phyloP scores from a whole-genome alignment of 2,329 filamentous ascomycete species.

The Colletotrichum caudatum region DNA sequence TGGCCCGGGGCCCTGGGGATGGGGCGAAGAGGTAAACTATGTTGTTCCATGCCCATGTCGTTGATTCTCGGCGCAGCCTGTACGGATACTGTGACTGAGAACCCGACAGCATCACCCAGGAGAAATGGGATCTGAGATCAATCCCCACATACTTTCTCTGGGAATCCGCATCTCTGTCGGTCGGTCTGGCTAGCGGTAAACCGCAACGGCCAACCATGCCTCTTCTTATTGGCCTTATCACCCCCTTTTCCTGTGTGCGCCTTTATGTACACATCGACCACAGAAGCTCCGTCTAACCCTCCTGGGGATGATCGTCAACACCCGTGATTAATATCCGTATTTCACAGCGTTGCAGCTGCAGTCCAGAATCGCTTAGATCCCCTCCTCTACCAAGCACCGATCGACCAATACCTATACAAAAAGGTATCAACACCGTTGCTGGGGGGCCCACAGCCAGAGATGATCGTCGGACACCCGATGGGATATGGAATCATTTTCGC shows the following conservation, averaged over 20 bases:
- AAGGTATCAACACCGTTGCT: not conserved
- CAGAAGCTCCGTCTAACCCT: constrained; percentile 16
- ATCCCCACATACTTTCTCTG: constrained; percentile 22
- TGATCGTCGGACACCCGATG: constrained; percentile 22
- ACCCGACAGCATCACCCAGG: constrained; percentile 1
- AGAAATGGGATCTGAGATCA: constrained; percentile 31
- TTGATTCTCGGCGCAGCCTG: constrained; percentile 16
- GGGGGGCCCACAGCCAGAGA: constrained; percentile 1
- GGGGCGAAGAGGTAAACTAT: constrained; percentile 19
- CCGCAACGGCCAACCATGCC: constrained; percentile 2
- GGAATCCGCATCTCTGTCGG: constrained; percentile 4
- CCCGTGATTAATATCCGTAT: constrained; percentile 7
- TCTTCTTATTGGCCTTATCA: not conserved
- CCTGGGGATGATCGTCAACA: constrained; percentile 28
- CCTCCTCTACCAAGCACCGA: not conserved
- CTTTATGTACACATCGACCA: constrained; percentile 12
- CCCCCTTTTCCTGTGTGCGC: not conserved
- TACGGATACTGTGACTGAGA: not conserved
- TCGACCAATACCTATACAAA: too few species aligned
- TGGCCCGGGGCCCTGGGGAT: constrained; percentile 24
- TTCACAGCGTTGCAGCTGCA: constrained; percentile 23
- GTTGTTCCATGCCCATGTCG: constrained; percentile 1
- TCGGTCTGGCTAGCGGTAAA: not conserved
- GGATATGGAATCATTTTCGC: constrained; percentile 36
- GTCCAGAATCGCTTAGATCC: constrained; percentile 1